A percentile compares a stretch with the other conserved stretches of the same genome.
These are phyloP conservation scores for Diplogelasinospora grovesii DNA, from an alignment of 495 filamentous ascomycete species.

Conservation along the genomic window DNA sequence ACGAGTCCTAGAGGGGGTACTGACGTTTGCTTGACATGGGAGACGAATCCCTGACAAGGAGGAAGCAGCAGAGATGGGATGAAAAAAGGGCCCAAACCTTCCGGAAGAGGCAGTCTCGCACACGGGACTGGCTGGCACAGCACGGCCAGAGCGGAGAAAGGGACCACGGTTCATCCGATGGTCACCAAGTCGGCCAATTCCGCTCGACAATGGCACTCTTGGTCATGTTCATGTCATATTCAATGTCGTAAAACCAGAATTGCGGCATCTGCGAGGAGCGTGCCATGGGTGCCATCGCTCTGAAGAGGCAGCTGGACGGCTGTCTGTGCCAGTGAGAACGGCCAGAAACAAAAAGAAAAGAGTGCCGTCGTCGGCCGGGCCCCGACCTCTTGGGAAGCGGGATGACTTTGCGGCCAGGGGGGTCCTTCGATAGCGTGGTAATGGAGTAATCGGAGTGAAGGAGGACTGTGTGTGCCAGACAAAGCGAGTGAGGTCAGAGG, in stretches of 20 bases:
- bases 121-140: constrained; percentile 25
- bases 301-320: constrained; percentile 21
- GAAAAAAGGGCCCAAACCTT: constrained; percentile 27
- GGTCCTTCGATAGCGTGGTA: constrained; percentile 23
- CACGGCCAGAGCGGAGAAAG: constrained; percentile 20
- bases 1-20: constrained; percentile 22
- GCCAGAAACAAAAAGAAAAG: constrained; percentile 2
- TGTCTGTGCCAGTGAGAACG: no score
- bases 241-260: constrained; percentile 3
- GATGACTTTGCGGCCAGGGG: constrained; percentile 14
- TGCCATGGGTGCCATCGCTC: constrained; percentile 4
- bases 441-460: constrained; percentile 6
- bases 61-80: constrained; percentile 18
- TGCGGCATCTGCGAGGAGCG: neutral
- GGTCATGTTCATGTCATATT: constrained; percentile 31
- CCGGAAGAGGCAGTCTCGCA: constrained; percentile 25
- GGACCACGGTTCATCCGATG: constrained; percentile 13
- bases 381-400: constrained; percentile 16
- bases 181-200: constrained; percentile 18
- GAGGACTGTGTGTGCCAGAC: constrained; percentile 4
- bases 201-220: constrained; percentile 18
- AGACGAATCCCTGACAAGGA: constrained; percentile 17
- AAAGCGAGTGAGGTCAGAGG: constrained; percentile 17
- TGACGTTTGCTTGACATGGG: constrained; percentile 19
- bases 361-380: constrained; percentile 17